Percentiles rank a stretch among this genome's conserved stretches.
These are phyloP conservation scores for Castanea mollissima DNA, from an alignment of 306 rosid species.

Conservation along the genomic window DNA sequence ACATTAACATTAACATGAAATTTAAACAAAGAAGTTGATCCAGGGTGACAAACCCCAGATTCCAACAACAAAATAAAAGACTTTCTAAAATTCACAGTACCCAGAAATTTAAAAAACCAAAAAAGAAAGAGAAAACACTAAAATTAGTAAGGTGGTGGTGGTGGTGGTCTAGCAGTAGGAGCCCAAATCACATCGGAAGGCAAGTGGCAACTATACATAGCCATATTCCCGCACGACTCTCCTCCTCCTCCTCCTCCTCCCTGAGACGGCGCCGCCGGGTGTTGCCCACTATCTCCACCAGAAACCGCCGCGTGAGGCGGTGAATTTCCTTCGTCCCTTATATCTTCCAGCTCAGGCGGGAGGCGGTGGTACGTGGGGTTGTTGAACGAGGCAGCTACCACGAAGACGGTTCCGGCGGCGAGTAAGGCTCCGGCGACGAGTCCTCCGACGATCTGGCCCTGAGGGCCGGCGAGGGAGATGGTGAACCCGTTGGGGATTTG, in stretches of 20 bases:
- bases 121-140: not conserved
- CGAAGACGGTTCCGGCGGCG: slow-evolving; percentile 75
- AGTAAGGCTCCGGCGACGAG: slow-evolving; percentile 54
- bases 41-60: not conserved
- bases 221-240: slow-evolving; percentile 59
- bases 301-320: slow-evolving; percentile 25
- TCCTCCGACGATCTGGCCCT: slow-evolving; percentile 96
- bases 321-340: slow-evolving; percentile 45
- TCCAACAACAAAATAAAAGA: not conserved
- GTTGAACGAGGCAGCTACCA: slow-evolving; percentile 70
- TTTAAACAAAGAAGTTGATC: slow-evolving; percentile 1
- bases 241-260: not conserved
- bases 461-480: slow-evolving; percentile 87
- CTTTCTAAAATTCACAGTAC: slow-evolving; percentile 12
- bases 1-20: slow-evolving; percentile 3
- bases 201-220: slow-evolving; percentile 68
- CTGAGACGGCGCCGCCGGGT: slow-evolving; percentile 23
- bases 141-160: slow-evolving; percentile 59
- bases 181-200: slow-evolving; percentile 88
- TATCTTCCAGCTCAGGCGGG: slow-evolving; percentile 56
- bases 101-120: not conserved
- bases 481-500: slow-evolving; percentile 54
- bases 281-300: slow-evolving; percentile 56
- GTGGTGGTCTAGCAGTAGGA: slow-evolving; percentile 65
- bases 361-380: slow-evolving; percentile 74